Evolutionary conservation across 495 filamentous ascomycete genomes (phyloP).

Genomic region (Pseudevernia furfuracea): DNA sequence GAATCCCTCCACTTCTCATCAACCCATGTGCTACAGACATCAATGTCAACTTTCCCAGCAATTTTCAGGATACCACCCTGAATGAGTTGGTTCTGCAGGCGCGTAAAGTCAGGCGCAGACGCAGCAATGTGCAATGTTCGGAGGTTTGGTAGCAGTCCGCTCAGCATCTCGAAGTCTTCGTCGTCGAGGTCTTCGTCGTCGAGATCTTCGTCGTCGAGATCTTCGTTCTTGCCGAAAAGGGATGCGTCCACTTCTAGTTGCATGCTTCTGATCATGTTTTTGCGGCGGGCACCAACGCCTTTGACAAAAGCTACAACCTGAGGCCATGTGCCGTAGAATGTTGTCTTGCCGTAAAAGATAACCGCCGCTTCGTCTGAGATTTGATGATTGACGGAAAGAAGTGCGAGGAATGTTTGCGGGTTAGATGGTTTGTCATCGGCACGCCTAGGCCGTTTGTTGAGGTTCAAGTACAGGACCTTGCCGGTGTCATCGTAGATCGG

Average conservation of each 20-base stretch:
- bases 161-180: neutral
- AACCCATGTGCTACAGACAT: neutral
- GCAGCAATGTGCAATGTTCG: neutral
- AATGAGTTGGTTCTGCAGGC: neutral
- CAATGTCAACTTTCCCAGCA: neutral
- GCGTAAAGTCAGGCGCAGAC: neutral
- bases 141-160: neutral
- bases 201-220: no score
- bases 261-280: neutral
- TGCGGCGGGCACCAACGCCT: neutral
- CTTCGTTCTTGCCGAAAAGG: no score
- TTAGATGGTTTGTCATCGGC: neutral
- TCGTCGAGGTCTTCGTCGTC: no score
- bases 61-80: neutral
- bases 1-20: neutral
- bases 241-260: no score
- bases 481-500: no score
- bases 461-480: neutral
- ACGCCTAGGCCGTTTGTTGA: neutral
- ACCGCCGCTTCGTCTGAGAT: neutral
- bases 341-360: constrained; percentile 1
- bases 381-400: neutral
- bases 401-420: neutral
- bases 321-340: neutral
- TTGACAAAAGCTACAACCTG: neutral